Evolutionary conservation across 768 basidiomycete species (phyloP).

Genomic region (button mushroom (Agaricus bisporus)): DNA sequence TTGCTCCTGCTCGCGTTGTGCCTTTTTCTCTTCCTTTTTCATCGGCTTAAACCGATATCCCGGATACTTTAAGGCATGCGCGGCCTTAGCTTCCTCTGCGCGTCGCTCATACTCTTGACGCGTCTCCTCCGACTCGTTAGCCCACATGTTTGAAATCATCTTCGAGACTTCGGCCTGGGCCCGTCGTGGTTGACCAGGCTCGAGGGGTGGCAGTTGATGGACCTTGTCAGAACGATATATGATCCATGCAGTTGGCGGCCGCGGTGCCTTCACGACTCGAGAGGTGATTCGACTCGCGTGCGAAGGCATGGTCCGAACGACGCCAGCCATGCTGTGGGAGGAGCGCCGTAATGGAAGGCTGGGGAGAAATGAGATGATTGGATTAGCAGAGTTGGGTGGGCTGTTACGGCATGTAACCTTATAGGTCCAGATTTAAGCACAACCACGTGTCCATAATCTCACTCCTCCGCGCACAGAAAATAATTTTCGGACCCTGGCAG

Average conservation of each 20-base stretch:
- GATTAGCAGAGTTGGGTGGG: constrained; percentile 5
- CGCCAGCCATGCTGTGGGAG: constrained; percentile 3
- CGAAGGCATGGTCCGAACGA: constrained; percentile 11
- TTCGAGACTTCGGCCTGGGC: constrained; percentile 65
- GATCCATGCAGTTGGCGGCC: constrained; percentile 83
- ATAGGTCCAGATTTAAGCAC: constrained; percentile 25
- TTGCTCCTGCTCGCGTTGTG: constrained; percentile 34
- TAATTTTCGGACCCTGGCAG: constrained; percentile 7
- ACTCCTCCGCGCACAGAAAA: not conserved
- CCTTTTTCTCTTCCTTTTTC: constrained; percentile 46
- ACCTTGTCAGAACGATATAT: constrained; percentile 65
- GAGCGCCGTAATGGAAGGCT: constrained; percentile 9
- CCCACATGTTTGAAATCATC: constrained; percentile 61
- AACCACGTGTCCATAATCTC: not conserved
- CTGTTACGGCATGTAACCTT: constrained; percentile 15
- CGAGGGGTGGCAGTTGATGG: constrained; percentile 30
- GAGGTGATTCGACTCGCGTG: constrained; percentile 4
- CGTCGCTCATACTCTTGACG: constrained; percentile 45
- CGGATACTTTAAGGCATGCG: constrained; percentile 47
- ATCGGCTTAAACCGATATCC: constrained; percentile 52
- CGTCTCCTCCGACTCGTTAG: constrained; percentile 38
- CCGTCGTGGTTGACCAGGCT: constrained; percentile 26
- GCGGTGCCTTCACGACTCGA: constrained; percentile 34
- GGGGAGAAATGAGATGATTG: constrained; percentile 1
- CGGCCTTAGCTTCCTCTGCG: constrained; percentile 47